These are phyloP conservation scores for Aleurites moluccanus DNA, from an alignment of 441 rosid genomes.

Conservation along the genomic window DNA sequence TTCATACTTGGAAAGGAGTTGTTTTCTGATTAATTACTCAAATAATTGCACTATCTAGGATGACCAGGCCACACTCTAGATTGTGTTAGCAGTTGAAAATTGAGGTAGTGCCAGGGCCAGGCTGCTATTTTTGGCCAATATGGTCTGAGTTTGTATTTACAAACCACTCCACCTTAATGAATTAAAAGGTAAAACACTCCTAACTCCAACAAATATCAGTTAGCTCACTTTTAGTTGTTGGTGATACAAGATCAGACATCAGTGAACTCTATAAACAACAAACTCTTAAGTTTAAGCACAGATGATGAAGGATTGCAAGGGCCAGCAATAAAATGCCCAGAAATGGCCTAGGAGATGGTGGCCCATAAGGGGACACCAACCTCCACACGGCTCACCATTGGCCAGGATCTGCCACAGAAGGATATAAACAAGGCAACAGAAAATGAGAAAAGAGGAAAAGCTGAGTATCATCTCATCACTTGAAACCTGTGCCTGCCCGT, in stretches of 20 bases:
- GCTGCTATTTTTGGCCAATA: background rate
- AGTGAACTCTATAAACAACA: background rate
- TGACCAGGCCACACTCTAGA: background rate
- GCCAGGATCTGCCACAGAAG: constrained; percentile 24
- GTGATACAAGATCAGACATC: background rate
- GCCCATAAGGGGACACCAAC: constrained; percentile 23
- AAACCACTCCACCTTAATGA: background rate
- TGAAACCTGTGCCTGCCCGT: constrained; percentile 44
- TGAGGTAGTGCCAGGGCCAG: background rate
- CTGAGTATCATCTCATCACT: constrained; percentile 27
- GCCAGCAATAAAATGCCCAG: constrained; percentile 15
- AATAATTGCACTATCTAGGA: background rate
- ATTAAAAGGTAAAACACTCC: constrained; percentile 5
- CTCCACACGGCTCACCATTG: constrained; percentile 24
- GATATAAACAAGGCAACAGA: constrained; percentile 26
- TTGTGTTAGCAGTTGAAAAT: background rate
- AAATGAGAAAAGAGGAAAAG: constrained; percentile 4
- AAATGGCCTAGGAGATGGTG: constrained; percentile 16
- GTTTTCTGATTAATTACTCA: background rate
- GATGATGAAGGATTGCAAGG: background rate
- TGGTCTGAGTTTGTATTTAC: background rate
- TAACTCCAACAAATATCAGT: background rate
- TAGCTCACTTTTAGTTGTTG: constrained; percentile 1
- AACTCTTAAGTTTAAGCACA: constrained; percentile 5
- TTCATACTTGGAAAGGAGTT: too few species aligned